These are phyloP conservation scores for Kwoniella dejecticola DNA, from an alignment of 768 basidiomycete genomes.

Conservation along the genomic window DNA sequence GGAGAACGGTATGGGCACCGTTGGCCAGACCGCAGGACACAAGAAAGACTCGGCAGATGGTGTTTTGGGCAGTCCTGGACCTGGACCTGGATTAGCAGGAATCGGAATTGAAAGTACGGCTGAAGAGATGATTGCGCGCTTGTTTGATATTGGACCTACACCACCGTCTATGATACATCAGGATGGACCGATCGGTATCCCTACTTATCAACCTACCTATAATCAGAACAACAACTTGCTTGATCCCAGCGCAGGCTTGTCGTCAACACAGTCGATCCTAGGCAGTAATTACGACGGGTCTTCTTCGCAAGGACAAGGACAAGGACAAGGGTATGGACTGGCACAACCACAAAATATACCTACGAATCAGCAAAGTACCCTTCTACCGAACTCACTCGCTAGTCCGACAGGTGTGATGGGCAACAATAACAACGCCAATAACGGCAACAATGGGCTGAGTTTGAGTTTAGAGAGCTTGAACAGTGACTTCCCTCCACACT, in stretches of 20 bases:
- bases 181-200: background rate
- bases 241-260: too few species aligned
- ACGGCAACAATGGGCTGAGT: background rate
- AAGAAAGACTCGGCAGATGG: background rate
- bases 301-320: too few species aligned
- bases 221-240: too few species aligned
- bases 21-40: background rate
- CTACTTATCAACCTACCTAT: too few species aligned
- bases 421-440: background rate
- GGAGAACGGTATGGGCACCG: conserved; percentile 8
- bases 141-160: conserved; percentile 9
- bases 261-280: too few species aligned
- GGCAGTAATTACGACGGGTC: too few species aligned
- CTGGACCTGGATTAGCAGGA: conserved; percentile 7
- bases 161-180: background rate
- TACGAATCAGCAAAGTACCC: background rate
- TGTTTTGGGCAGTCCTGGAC: background rate
- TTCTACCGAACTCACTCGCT: background rate
- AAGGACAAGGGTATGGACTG: too few species aligned
- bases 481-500: background rate
- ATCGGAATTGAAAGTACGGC: conserved; percentile 5
- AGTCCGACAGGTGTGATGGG: background rate
- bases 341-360: background rate
- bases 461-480: background rate
- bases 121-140: conserved; percentile 15